Conservation (phyloP, 805 yeast species). For the Candida oleophila region DNA sequence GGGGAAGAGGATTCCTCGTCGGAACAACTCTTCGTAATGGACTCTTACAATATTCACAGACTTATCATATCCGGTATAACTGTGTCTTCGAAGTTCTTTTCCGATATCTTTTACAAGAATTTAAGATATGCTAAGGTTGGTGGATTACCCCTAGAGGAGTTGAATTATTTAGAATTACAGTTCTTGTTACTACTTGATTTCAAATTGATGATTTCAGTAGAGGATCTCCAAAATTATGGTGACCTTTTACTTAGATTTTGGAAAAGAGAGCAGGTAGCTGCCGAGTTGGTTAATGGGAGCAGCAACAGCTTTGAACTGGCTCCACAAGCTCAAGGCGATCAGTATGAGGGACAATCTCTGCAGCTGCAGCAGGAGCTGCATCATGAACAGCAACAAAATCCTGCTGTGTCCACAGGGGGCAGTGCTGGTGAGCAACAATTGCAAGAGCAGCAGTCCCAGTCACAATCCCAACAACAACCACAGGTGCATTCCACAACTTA, state of each 20-base stretch:
- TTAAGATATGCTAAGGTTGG: conserved; percentile 95
- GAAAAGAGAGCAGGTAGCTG: conserved; percentile 63
- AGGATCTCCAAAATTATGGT: conserved; percentile 88
- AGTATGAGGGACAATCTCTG: conserved; percentile 1
- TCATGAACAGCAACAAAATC: not conserved
- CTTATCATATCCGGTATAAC: conserved; percentile 93
- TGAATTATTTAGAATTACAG: conserved; percentile 89
- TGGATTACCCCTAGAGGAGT: conserved; percentile 88
- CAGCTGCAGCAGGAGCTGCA: conserved; percentile 1
- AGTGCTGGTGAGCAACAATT: conserved; percentile 1
- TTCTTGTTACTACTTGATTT: conserved; percentile 83
- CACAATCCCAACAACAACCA: not conserved
- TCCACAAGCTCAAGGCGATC: not conserved
- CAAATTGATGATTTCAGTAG: conserved; percentile 80
- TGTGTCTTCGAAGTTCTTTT: conserved; percentile 90
- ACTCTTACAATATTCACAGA: conserved; percentile 92
- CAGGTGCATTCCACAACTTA: not conserved
- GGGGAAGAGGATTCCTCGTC: conserved; percentile 15
- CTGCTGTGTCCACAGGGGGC: not conserved
- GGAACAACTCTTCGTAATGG: conserved; percentile 85
- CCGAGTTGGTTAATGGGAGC: conserved; percentile 26
- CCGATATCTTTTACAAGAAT: conserved; percentile 92
- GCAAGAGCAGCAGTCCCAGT: not conserved
- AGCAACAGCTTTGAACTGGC: not conserved
- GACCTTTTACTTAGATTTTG: conserved; percentile 82